phyloP scores from a whole-genome alignment of 768 basidiomycete species.

The Chiua virens region DNA sequence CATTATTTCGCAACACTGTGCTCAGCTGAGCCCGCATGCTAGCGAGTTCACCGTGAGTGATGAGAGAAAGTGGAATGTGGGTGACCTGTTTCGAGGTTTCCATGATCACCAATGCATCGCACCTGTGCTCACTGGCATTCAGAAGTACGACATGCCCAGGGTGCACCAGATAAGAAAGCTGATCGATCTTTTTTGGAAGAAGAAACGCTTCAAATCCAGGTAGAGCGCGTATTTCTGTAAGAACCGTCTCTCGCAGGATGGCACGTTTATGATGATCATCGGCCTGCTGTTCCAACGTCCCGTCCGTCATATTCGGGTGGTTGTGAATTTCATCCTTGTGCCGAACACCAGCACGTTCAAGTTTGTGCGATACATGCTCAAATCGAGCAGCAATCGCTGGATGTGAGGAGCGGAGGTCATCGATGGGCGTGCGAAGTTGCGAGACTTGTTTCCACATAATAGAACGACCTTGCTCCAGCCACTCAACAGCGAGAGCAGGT shows the following conservation, averaged over 20 bases:
- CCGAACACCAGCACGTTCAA: background rate
- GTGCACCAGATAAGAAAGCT: background rate
- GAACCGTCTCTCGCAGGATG: background rate
- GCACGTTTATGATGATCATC: background rate
- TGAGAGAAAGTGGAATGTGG: background rate
- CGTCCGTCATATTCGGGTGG: too few species aligned
- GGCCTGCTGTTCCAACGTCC: background rate
- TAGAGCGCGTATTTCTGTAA: background rate
- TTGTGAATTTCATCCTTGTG: too few species aligned
- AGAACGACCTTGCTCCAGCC: slow-evolving; percentile 18
- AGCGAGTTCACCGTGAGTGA: background rate
- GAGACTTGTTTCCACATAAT: slow-evolving; percentile 4
- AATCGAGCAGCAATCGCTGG: slow-evolving; percentile 6
- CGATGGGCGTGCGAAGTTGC: background rate
- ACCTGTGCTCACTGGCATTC: background rate
- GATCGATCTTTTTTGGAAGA: background rate
- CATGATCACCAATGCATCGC: background rate
- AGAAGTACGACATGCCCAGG: background rate
- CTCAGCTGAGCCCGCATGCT: background rate
- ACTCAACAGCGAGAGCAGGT: slow-evolving; percentile 6
- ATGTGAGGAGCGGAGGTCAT: background rate
- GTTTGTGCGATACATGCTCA: background rate
- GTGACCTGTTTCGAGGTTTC: background rate
- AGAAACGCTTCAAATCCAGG: background rate
- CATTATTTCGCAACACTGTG: background rate